phyloP scores from a whole-genome alignment of 345 rosid genomes.

The Lepidium didymum region DNA sequence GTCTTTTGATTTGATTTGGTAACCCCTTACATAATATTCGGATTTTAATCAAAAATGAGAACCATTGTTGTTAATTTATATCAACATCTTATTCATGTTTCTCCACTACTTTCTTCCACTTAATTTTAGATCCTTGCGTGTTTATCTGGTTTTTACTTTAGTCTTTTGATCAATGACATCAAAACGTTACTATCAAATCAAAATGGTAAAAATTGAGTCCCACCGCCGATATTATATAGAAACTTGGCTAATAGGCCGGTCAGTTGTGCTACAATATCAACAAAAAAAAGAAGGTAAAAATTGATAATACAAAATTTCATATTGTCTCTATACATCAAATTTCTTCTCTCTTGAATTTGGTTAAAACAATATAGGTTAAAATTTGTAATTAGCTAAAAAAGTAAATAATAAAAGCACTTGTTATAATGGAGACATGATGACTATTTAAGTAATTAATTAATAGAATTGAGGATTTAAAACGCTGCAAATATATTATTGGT shows the following conservation, averaged over 20 bases:
- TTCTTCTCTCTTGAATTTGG: too few species aligned
- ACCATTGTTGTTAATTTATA: background rate
- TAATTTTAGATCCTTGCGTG: background rate
- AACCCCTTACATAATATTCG: background rate
- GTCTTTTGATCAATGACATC: background rate
- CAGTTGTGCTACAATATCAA: too few species aligned
- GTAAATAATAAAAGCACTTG: background rate
- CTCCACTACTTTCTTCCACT: constrained; percentile 14
- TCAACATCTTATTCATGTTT: constrained; percentile 14
- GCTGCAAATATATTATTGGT: background rate
- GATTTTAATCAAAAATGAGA: constrained; percentile 8
- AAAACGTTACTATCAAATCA: too few species aligned
- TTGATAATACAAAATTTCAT: too few species aligned
- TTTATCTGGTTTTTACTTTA: background rate
- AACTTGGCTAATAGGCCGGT: too few species aligned
- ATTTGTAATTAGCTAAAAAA: background rate
- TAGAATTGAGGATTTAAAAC: background rate
- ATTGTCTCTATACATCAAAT: too few species aligned
- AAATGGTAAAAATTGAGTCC: too few species aligned
- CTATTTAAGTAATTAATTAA: background rate
- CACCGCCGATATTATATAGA: too few species aligned
- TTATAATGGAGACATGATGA: background rate
- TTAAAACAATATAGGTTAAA: background rate
- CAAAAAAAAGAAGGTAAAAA: too few species aligned
- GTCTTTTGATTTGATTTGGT: constrained; percentile 11